A percentile compares a stretch with the other conserved stretches of the same genome.
Conservation (phyloP, 2,329 filamentous ascomycete genomes). For the Sordariomycetes sp. region DNA sequence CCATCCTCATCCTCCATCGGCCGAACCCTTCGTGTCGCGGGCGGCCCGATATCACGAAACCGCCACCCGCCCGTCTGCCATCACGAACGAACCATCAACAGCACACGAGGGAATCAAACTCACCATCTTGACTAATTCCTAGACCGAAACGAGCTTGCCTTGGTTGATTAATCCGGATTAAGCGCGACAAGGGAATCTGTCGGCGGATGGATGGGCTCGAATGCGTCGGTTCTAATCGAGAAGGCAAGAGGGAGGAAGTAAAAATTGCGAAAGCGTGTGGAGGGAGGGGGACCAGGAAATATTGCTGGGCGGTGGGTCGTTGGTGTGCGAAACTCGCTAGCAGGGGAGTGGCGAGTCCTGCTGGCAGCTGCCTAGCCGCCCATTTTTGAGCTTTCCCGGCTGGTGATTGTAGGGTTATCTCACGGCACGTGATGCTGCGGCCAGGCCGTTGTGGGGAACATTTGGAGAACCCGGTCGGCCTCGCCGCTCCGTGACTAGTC, state of each 20-base stretch:
- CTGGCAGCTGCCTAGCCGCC: neutral
- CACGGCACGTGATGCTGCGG: slow-evolving; percentile 1
- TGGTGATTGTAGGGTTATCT: slow-evolving; percentile 5
- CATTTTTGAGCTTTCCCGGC: neutral
- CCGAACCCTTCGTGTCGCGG: neutral
- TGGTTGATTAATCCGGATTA: neutral
- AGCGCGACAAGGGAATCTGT: neutral
- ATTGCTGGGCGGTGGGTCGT: neutral
- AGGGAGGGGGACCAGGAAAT: neutral
- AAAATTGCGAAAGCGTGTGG: slow-evolving; percentile 2
- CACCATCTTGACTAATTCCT: slow-evolving; percentile 5
- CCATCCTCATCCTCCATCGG: neutral
- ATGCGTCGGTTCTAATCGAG: slow-evolving; percentile 1
- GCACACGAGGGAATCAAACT: neutral
- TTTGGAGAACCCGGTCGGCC: neutral
- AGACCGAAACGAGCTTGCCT: slow-evolving; percentile 1
- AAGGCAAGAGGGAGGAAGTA: neutral
- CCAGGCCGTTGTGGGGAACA: neutral
- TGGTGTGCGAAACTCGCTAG: neutral
- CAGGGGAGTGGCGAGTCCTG: neutral
- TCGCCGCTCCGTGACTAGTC: neutral
- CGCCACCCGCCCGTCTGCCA: neutral
- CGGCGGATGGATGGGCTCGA: neutral
- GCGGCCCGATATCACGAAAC: neutral
- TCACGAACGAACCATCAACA: neutral